Conservation (phyloP, 2,329 filamentous ascomycete species). For the Sporothrix schenckii region DNA sequence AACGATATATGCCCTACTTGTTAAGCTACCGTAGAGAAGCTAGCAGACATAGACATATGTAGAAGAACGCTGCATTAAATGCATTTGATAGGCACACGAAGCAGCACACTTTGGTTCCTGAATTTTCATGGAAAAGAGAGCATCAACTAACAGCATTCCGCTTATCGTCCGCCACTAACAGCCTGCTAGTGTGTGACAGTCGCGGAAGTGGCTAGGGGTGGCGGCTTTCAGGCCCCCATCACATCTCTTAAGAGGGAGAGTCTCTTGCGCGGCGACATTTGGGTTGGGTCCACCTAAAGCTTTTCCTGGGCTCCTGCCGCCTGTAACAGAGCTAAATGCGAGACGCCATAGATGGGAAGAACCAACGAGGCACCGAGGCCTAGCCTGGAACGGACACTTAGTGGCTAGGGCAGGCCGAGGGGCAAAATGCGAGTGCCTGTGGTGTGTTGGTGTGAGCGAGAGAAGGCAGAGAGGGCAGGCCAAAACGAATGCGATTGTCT, state of each 20-base stretch:
- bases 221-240: constrained; percentile 2
- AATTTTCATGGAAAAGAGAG: neutral
- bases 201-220: constrained; percentile 16
- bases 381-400: neutral
- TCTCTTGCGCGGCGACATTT: neutral
- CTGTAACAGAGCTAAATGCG: constrained; percentile 6
- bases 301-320: constrained; percentile 18
- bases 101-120: constrained; percentile 11
- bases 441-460: neutral
- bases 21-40: neutral
- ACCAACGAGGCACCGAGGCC: neutral
- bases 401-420: constrained; percentile 12
- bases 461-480: neutral
- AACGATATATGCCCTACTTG: neutral
- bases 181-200: constrained; percentile 15
- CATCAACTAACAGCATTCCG: neutral
- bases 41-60: too few species aligned
- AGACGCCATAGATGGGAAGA: neutral
- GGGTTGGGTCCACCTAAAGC: neutral
- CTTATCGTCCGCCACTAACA: constrained; percentile 4
- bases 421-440: constrained; percentile 1
- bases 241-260: neutral
- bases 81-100: neutral
- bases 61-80: constrained; percentile 3
- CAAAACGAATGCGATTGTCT: constrained; percentile 25